Base-by-base conservation (phyloP, 768 basidiomycete genomes). In the Boletus edulis region DNA sequence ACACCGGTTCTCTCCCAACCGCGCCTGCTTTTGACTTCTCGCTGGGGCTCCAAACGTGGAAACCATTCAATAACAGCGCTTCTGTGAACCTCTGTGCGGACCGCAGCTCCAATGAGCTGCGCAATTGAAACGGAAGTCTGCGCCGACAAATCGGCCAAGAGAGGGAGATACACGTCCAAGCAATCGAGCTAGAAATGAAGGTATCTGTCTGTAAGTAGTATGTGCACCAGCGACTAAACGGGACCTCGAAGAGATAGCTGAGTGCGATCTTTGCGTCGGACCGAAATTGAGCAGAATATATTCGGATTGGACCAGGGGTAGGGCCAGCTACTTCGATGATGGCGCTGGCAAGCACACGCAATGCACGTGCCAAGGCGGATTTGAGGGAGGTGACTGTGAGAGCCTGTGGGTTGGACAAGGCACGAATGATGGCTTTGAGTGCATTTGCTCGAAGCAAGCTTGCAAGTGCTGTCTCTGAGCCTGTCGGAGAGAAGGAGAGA, bases 1-100 rank as follows among this genome's bases (percentile, higher is more conserved):
- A 74, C 61, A 0, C 78, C 76, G 0, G 78, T 72, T 63, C 84
- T 86, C 71, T 91, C 89, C 89, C 89, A 92, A 4, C 89, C 86
- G 1, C 89, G 77, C 55, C 81, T 81, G 3, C 76, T 76, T 58
- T 79, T 84, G 24, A 77, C 72, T 49, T 85, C 84, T 56, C 75
- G 78, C 39, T 74, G 64, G 20, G 86, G 73, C 20, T 89, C 86
- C 0, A 67, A 61, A 0, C 73, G 78, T 8, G 86, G 89, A 0
- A 83, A 63, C 89, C 89, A 91, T 22, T 82, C 80, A 0, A 80
- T 70, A 15, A 89, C 72, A 2, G 74, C 71, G 2, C 66, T 63
- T 20, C 87, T 77, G 60, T 89, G 81, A 3, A 64, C 62, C 0
- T 75, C 72, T 1, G 70, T 75, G 7, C 86, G 79, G 8, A 88